Conservation (phyloP, 2,329 filamentous ascomycete species). For the Teratosphaeria gauchensis region DNA sequence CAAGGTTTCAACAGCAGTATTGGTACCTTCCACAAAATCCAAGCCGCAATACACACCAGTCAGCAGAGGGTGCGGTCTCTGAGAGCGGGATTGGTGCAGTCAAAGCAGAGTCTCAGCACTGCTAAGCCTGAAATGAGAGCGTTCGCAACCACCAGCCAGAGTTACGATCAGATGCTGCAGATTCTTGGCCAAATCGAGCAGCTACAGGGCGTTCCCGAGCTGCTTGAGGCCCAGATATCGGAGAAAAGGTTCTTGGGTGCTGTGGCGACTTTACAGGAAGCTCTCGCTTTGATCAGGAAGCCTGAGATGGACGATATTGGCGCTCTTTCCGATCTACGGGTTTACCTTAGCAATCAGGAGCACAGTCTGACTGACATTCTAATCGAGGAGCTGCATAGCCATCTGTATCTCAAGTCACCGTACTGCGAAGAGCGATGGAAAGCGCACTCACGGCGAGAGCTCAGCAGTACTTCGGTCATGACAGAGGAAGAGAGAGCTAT, state of each 20-base stretch:
- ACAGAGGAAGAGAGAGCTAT: constrained; percentile 45
- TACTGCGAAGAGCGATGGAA: constrained; percentile 98
- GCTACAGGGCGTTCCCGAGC: constrained; percentile 78
- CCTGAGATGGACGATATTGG: constrained; percentile 88
- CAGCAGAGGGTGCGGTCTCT: constrained; percentile 75
- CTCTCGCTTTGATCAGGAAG: constrained; percentile 69
- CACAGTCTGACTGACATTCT: constrained; percentile 84
- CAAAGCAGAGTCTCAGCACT: constrained; percentile 74
- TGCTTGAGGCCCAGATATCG: constrained; percentile 86
- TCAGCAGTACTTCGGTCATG: neutral
- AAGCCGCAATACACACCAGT: constrained; percentile 79
- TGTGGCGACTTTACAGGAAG: constrained; percentile 84
- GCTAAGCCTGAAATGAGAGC: constrained; percentile 85
- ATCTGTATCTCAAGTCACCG: constrained; percentile 93
- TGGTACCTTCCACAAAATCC: constrained; percentile 97
- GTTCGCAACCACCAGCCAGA: constrained; percentile 75
- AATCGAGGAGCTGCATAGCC: constrained; percentile 94
- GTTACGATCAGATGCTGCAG: constrained; percentile 82
- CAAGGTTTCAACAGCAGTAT: constrained; percentile 99
- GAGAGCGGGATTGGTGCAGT: constrained; percentile 70
- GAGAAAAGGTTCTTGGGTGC: constrained; percentile 92
- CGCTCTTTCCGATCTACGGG: constrained; percentile 72
- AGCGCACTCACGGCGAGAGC: constrained; percentile 50
- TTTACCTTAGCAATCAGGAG: constrained; percentile 89
- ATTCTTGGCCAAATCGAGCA: constrained; percentile 66